phyloP scores from a whole-genome alignment of 345 rosid genomes.

The Aquilaria yunnanensis region DNA sequence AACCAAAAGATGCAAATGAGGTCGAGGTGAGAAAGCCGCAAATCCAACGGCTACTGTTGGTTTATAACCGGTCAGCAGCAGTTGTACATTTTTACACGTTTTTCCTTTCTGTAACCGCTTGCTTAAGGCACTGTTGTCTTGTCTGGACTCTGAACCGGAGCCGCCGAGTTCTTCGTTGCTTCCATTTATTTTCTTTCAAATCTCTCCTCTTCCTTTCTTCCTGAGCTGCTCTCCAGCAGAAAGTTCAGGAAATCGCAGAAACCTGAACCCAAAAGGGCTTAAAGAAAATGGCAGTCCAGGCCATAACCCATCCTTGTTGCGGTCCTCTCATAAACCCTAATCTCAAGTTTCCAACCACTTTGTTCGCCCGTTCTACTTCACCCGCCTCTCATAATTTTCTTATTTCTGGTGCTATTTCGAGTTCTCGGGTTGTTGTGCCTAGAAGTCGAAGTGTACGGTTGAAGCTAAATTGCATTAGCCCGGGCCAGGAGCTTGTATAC shows the following conservation, averaged over 20 bases:
- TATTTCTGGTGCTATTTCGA: neutral
- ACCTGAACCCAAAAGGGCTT: neutral
- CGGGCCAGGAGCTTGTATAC: conserved; percentile 22
- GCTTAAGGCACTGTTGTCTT: too few species aligned
- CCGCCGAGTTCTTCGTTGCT: neutral
- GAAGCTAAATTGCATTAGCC: conserved; percentile 23
- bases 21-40: too few species aligned
- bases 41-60: too few species aligned
- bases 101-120: too few species aligned
- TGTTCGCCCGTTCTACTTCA: conserved; percentile 17
- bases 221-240: neutral
- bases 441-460: conserved; percentile 9
- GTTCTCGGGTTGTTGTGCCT: conserved; percentile 5
- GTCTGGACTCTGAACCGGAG: neutral
- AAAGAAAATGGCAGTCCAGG: conserved; percentile 33
- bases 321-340: conserved; percentile 19
- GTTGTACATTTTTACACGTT: too few species aligned
- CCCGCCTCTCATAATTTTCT: neutral
- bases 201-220: neutral
- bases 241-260: neutral
- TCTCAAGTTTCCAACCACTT: conserved; percentile 16
- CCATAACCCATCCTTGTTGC: conserved; percentile 22
- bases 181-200: neutral
- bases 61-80: too few species aligned
- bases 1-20: too few species aligned